Conservation (phyloP, 2,329 filamentous ascomycete species). For the Aureobasidium sp. region DNA sequence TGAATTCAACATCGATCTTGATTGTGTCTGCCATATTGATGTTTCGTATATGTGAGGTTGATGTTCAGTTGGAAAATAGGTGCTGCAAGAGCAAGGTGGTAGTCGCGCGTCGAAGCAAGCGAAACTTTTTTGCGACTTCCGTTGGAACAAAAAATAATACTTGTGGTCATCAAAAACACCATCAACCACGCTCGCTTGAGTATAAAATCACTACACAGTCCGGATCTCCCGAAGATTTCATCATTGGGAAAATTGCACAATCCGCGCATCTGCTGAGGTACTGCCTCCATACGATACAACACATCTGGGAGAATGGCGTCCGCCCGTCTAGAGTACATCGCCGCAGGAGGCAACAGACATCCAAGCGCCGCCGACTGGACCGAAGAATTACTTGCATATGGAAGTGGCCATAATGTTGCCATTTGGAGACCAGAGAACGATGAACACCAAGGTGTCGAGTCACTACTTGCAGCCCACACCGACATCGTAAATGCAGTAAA, state of each 20-base stretch:
- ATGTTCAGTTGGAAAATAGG: background rate
- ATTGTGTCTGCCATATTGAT: slow-evolving; percentile 10
- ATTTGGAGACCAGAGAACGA: slow-evolving; percentile 67
- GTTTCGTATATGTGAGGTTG: background rate
- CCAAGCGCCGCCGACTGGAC: slow-evolving; percentile 86
- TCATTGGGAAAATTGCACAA: too few relatives aligned
- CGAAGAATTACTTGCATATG: slow-evolving; percentile 71
- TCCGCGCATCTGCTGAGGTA: background rate
- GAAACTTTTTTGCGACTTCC: slow-evolving; percentile 15
- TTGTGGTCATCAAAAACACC: background rate
- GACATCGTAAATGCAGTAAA: slow-evolving; percentile 76
- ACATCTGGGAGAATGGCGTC: background rate
- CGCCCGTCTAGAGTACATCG: slow-evolving; percentile 44
- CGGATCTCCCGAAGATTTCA: background rate
- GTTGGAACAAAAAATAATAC: slow-evolving; percentile 3
- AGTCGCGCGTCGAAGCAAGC: slow-evolving; percentile 9
- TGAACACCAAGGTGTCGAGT: slow-evolving; percentile 51
- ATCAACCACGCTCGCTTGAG: background rate
- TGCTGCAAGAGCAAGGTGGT: background rate
- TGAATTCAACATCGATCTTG: slow-evolving; percentile 57
- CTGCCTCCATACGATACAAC: background rate
- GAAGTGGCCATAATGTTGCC: slow-evolving; percentile 80
- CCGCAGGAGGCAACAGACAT: slow-evolving; percentile 83
- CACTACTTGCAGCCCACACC: slow-evolving; percentile 61
- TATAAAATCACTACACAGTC: background rate